phyloP scores from a whole-genome alignment of 768 basidiomycete genomes.

The Amanita thiersii region DNA sequence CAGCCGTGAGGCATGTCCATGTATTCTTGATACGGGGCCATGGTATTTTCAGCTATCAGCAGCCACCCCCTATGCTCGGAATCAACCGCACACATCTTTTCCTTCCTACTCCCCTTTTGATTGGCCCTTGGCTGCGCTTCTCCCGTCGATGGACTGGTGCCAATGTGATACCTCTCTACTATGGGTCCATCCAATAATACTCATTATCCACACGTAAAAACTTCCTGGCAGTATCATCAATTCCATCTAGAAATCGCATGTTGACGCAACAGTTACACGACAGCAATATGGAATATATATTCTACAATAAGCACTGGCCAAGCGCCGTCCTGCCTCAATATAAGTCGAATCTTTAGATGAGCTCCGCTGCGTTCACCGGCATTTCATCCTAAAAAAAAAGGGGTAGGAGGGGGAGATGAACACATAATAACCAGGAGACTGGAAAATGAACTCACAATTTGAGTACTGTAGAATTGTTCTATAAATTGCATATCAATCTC shows the following conservation, averaged over 20 bases:
- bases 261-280: constrained; percentile 1
- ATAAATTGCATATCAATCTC: constrained; percentile 7
- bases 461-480: constrained; percentile 97
- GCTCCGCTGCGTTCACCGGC: constrained; percentile 96
- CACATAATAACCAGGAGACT: constrained; percentile 8
- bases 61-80: neutral
- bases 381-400: constrained; percentile 96
- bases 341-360: constrained; percentile 49
- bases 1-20: neutral
- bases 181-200: too few species aligned
- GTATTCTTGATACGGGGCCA: neutral
- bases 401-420: constrained; percentile 17
- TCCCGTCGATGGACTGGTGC: too few species aligned
- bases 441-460: constrained; percentile 55
- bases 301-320: constrained; percentile 14
- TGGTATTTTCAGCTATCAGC: neutral
- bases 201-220: too few species aligned
- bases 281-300: constrained; percentile 9
- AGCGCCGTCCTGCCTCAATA: neutral
- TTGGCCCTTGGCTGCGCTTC: too few species aligned
- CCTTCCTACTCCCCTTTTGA: too few species aligned
- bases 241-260: too few species aligned
- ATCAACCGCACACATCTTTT: neutral
- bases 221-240: too few species aligned
- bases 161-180: too few species aligned